Evolutionary conservation across 495 filamentous ascomycete genomes (phyloP), one percentile per base, ranked within the genome.

Genomic region (Tuber melanosporum): DNA sequence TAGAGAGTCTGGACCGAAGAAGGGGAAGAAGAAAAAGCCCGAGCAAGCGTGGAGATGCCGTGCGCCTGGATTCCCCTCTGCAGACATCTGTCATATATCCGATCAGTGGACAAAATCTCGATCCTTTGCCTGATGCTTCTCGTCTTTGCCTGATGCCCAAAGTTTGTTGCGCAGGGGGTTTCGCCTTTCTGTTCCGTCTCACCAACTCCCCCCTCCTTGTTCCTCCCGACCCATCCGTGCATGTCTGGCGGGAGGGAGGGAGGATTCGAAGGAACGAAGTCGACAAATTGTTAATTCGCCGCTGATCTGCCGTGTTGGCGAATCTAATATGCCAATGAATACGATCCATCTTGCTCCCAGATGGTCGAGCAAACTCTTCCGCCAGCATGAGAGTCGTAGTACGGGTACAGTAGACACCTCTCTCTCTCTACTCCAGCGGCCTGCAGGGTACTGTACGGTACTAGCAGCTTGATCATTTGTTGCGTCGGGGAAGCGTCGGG

Each of bases 71-170:
- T 17, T 36, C 26, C 26, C 32, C 57, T 66, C 12, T 14, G 14
- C 26, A 42, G 43, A 10, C 17, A 17, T 62, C 42, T 39, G 43
- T 43, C 42, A 43, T 43, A 43, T 44, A 57, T 62, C 73, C 78
- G 78, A 79, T 79, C 76, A 26, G 19, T 74, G 49, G 44, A 74
- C 66, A 74, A 78, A 78, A 76, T 45, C 74, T 71, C 77, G 77
- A 78, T 78, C 77, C 36, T 76, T 78, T 42, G 49, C 57, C 57
- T 78, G 74, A 71, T 47, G 49, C 46, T 5, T 43, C 69, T 72
- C 26, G 41, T 52, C 44, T 14, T 42, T 62, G 66, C 22, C 39
- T 36, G 57, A 66, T 36, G 57, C 57, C 22, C 57, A 66, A 36
- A 66, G 57, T 36, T 66, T 66, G 57, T 17, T 66, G 26, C 14